Base-by-base conservation (phyloP, 352 stramenopile genomes). In the Peronospora belbahrii region DNA sequence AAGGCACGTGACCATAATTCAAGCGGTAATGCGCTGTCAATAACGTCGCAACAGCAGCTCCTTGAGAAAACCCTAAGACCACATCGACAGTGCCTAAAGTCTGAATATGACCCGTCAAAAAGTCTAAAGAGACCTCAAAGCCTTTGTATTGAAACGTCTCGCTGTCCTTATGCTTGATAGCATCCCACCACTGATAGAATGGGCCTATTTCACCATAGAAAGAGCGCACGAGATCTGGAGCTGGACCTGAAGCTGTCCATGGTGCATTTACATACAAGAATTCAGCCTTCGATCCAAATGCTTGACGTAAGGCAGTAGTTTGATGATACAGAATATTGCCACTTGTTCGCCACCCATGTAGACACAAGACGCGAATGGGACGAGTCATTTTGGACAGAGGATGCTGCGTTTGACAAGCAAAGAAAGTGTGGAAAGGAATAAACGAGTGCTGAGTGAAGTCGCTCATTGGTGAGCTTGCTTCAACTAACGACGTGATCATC, bases 121-220 rank as follows among this genome's bases (percentile, higher is more conserved):
- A 79, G 37, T 83, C 65, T 30, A 90, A 59, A 15, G 75, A 82
- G 38, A 78, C 56, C 35, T 91, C 66, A 17, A 76, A 66, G 0
- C 76, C 74, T 15, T 85, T 71, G 59, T 87, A 87, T 23, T 50
- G 58, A 41, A 75, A 83, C 6, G 42, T 35, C 7, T 44, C 39
- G 18, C 48, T 48, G 19, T 52, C 40, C 10, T 67, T 48, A 17
- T 43, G 40, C 10, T 77, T 70, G 32, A 80, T 48, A 11, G 71
- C 73, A 51, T 88, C 73, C 75, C 76, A 91, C 80, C 80, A 91
- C 57, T 88, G 70, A 56, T 71, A 87, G 52, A 82, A 88, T 35
- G 73, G 77, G 33, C 66, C 64, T 8, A 71, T 52, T 4, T 65
- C 37, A 10, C 62, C 70, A 56, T 79, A 86, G 37, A 86, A 69